These are phyloP conservation scores for Alnus glutinosa DNA, from an alignment of 306 rosid genomes.

Conservation along the genomic window DNA sequence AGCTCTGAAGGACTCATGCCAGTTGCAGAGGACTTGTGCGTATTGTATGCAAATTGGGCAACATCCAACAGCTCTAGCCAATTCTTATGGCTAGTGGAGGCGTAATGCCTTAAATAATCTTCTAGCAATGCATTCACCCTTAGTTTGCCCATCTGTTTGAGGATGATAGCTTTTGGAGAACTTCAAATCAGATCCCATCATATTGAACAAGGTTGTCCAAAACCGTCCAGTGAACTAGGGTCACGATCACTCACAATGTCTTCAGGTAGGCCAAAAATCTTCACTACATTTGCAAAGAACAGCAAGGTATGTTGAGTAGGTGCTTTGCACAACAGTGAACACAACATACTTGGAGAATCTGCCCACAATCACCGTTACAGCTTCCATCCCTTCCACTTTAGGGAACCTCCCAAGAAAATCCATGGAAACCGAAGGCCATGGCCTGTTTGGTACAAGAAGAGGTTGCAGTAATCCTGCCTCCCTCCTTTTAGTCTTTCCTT, in stretches of 20 bases:
- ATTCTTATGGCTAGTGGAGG: neutral
- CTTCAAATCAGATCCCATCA: neutral
- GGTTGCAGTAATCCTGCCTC: no score
- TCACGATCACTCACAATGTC: neutral
- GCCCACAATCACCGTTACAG: no score
- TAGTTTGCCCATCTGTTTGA: neutral
- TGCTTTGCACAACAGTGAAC: no score
- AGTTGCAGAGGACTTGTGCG: neutral
- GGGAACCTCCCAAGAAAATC: no score
- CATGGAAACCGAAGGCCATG: no score
- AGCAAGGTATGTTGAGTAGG: no score
- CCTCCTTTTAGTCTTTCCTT: neutral
- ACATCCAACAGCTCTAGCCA: neutral
- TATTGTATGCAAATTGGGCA: neutral
- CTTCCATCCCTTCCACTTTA: no score
- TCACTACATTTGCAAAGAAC: neutral
- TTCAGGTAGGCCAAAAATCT: neutral
- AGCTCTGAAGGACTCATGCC: neutral
- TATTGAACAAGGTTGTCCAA: neutral
- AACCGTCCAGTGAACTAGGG: neutral
- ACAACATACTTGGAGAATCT: no score
- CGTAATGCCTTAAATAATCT: conserved; percentile 4
- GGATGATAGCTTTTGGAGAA: neutral
- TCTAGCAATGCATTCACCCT: conserved; percentile 2
- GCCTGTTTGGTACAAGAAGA: no score